Percentiles rank a stretch among this genome's conserved stretches.
Evolutionary conservation across 2,329 filamentous ascomycete species (phyloP).

Genomic region (Zymoseptoria pseudotritici): DNA sequence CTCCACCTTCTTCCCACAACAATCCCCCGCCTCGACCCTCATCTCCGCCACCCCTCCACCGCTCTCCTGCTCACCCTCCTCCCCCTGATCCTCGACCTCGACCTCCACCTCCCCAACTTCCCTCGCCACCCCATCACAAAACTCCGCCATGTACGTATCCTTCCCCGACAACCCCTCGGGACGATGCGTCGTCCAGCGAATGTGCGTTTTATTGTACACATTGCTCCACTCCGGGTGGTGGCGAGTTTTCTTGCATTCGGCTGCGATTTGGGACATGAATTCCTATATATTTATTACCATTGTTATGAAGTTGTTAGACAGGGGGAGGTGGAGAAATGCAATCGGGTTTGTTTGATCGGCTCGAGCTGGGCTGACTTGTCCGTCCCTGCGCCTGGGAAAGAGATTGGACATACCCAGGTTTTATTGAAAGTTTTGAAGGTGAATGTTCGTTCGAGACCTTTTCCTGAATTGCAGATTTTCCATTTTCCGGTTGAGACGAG

Average conservation of each 20-base stretch:
- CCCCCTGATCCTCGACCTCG: constrained; percentile 3
- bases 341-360: no score
- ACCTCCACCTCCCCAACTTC: constrained; percentile 21
- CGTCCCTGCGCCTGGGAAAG: no score
- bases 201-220: constrained; percentile 62
- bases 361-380: no score
- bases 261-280: constrained; percentile 66
- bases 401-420: constrained; percentile 34
- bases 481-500: constrained; percentile 27
- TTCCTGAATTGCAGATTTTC: constrained; percentile 26
- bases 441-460: constrained; percentile 30
- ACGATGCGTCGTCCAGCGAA: constrained; percentile 67
- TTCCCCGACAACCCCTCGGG: constrained; percentile 58
- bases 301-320: not conserved
- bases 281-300: constrained; percentile 44
- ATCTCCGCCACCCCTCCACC: constrained; percentile 8
- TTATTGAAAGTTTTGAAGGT: constrained; percentile 34
- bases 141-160: constrained; percentile 54
- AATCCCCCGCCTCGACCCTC: constrained; percentile 13
- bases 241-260: constrained; percentile 59
- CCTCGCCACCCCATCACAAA: constrained; percentile 48
- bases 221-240: constrained; percentile 76
- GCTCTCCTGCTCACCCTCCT: no score
- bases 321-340: no score
- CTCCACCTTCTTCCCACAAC: constrained; percentile 11